Percentiles rank a stretch among this genome's conserved stretches.
Evolutionary conservation across 1,139 yeast genomes (phyloP).

Genomic region (Suhomyces anneliseae): DNA sequence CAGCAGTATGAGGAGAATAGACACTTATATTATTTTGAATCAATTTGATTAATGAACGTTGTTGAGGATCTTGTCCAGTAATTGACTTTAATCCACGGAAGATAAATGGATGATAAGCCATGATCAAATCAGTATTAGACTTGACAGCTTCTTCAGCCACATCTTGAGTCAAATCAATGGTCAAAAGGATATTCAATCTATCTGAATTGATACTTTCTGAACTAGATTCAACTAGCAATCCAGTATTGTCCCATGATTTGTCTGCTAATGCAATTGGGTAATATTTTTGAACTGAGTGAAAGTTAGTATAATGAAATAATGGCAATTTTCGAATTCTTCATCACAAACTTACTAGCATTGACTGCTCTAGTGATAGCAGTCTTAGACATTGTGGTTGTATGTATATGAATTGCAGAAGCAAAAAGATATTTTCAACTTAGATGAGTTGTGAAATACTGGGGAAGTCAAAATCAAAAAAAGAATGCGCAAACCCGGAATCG

Average conservation of each 20-base stretch:
- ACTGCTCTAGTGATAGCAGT: conserved; percentile 48
- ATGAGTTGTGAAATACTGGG: not conserved
- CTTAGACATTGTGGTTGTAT: conserved; percentile 26
- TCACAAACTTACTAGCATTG: conserved; percentile 35
- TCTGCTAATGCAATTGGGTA: conserved; percentile 82
- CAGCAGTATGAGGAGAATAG: conserved; percentile 94
- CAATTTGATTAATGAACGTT: conserved; percentile 67
- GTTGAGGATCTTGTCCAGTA: conserved; percentile 72
- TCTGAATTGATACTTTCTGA: conserved; percentile 19
- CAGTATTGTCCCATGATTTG: conserved; percentile 90
- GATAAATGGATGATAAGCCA: conserved; percentile 95
- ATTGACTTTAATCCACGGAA: conserved; percentile 86
- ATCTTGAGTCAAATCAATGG: conserved; percentile 80
- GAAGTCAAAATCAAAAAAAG: conserved; percentile 2
- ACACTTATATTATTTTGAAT: conserved; percentile 80
- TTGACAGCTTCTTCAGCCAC: conserved; percentile 86
- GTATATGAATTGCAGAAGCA: not conserved
- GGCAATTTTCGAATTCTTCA: not conserved
- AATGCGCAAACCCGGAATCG: conserved; percentile 15
- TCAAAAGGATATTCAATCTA: conserved; percentile 55
- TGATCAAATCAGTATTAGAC: conserved; percentile 50
- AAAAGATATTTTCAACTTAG: not conserved
- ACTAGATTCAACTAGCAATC: conserved; percentile 72
- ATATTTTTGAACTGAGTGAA: conserved; percentile 52
- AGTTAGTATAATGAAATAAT: conserved; percentile 9